Conservation (phyloP, 164 flowering plant species). For the Tetracentron sinense region DNA sequence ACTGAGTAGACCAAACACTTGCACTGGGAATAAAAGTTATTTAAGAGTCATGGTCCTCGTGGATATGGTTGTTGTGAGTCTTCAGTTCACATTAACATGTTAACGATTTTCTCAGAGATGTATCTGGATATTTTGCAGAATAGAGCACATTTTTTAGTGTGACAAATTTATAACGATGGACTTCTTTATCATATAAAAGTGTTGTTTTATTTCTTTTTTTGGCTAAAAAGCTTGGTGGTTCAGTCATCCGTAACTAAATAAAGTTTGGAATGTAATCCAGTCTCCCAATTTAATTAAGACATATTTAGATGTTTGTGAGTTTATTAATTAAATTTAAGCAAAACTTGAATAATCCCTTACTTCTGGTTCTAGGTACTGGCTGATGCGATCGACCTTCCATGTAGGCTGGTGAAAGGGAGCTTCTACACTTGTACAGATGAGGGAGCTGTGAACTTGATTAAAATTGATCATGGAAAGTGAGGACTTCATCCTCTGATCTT, state of each 20-base stretch:
- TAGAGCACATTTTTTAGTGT: too few species aligned
- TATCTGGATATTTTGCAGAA: background rate
- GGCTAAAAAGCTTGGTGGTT: too few species aligned
- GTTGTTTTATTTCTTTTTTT: too few species aligned
- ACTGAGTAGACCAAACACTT: background rate
- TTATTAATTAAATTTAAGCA: background rate
- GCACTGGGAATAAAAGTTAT: background rate
- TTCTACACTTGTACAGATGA: conserved; percentile 96
- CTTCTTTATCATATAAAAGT: too few species aligned
- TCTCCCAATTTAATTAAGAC: too few species aligned
- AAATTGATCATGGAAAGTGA: conserved; percentile 71
- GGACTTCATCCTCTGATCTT: background rate
- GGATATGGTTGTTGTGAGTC: background rate
- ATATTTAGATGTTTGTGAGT: conserved; percentile 6
- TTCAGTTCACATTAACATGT: background rate
- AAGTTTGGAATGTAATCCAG: too few species aligned
- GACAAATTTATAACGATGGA: too few species aligned
- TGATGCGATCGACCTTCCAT: conserved; percentile 81
- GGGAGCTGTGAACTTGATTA: conserved; percentile 91
- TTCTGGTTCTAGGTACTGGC: conserved; percentile 72
- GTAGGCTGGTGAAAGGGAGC: conserved; percentile 95
- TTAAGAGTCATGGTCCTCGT: too few species aligned
- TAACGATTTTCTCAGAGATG: background rate
- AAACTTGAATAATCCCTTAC: conserved; percentile 7
- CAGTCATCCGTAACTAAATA: too few species aligned